Conservation (phyloP, 768 basidiomycete species). For the Pisolithus orientalis region DNA sequence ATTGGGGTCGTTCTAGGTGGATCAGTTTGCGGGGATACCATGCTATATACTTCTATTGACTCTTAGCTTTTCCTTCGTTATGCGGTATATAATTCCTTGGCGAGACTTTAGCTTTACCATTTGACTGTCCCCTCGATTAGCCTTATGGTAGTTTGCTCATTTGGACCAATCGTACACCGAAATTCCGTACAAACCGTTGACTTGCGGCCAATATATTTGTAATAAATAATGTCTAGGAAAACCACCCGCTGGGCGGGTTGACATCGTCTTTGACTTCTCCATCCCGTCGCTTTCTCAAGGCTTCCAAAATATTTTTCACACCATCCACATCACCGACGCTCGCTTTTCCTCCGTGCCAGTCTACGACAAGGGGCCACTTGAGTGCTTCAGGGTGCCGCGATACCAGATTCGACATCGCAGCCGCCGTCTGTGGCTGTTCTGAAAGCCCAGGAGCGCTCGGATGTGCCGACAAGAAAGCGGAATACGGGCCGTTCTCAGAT, state of each 20-base stretch:
- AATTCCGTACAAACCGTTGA: too few relatives aligned
- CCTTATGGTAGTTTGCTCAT: too few relatives aligned
- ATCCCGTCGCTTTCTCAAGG: conserved; percentile 57
- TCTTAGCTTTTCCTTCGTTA: too few relatives aligned
- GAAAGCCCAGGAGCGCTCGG: conserved; percentile 37
- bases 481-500: conserved; percentile 26
- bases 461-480: conserved; percentile 56
- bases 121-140: too few relatives aligned
- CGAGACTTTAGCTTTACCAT: too few relatives aligned
- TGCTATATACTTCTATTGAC: too few relatives aligned
- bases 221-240: conserved; percentile 26
- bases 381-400: conserved; percentile 51
- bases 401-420: conserved; percentile 45
- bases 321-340: conserved; percentile 63
- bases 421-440: conserved; percentile 34
- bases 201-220: too few relatives aligned
- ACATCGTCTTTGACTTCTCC: conserved; percentile 48
- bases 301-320: conserved; percentile 62
- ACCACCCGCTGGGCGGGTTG: conserved; percentile 51
- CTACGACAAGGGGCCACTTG: conserved; percentile 78
- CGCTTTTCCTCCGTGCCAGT: conserved; percentile 64
- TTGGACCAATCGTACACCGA: too few relatives aligned
- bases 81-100: too few relatives aligned
- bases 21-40: too few relatives aligned
- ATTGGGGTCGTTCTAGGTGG: too few relatives aligned